These are phyloP conservation scores for Stylonectria norvegica DNA, from an alignment of 2,329 filamentous ascomycete genomes.

Conservation along the genomic window DNA sequence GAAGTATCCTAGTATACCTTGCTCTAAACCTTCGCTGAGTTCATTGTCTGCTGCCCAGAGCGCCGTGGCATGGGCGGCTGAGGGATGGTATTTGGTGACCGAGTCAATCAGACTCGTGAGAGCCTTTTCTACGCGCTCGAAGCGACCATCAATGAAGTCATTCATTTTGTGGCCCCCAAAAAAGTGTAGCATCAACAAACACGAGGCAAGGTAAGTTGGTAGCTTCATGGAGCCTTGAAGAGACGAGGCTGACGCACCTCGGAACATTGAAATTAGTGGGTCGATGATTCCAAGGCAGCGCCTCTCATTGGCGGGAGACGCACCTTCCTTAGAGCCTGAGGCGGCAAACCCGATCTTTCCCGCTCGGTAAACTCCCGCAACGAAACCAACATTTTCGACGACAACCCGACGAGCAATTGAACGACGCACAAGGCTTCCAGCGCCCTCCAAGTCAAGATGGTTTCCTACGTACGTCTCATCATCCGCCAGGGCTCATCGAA, in stretches of 20 bases:
- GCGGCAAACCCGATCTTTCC: conserved; percentile 33
- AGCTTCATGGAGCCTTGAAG: too few species aligned
- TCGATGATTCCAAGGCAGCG: fast-evolving
- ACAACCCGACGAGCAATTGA: conserved; percentile 37
- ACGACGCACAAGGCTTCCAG: conserved; percentile 29
- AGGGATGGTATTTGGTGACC: conserved; percentile 78
- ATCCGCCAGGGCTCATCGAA: not conserved
- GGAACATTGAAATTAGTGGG: conserved; percentile 24
- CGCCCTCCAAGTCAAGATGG: conserved; percentile 38
- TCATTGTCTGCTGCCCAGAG: conserved; percentile 68
- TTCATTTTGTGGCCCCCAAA: conserved; percentile 61
- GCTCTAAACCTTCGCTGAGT: conserved; percentile 61
- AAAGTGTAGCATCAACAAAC: too few species aligned
- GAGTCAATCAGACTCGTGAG: conserved; percentile 72
- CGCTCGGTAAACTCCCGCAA: conserved; percentile 35
- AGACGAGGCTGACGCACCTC: conserved; percentile 10
- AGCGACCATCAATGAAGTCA: conserved; percentile 56
- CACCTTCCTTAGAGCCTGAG: conserved; percentile 28
- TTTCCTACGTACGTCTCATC: conserved; percentile 35
- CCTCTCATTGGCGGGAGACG: conserved; percentile 10
- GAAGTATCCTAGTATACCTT: conserved; percentile 45
- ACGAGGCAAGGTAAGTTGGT: too few species aligned
- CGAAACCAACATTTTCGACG: conserved; percentile 25
- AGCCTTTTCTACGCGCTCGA: conserved; percentile 64
- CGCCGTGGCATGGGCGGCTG: conserved; percentile 62